Percentiles rank a stretch among this genome's conserved stretches.
Conservation (phyloP, 2,329 filamentous ascomycete genomes). For the Hypomyces perniciosus region DNA sequence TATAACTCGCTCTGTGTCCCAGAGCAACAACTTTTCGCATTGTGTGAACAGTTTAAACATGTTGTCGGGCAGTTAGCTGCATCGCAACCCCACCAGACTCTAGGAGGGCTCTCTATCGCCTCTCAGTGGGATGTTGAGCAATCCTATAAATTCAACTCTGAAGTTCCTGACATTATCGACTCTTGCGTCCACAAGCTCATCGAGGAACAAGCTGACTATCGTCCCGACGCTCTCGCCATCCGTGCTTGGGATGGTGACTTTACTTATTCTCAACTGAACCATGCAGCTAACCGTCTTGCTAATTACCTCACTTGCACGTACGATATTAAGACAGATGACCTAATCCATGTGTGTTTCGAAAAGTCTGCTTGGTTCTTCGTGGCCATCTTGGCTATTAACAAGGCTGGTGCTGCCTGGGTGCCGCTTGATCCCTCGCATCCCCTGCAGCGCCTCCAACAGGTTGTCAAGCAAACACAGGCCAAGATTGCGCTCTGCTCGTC, state of each 20-base stretch:
- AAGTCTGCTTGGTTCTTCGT: constrained; percentile 18
- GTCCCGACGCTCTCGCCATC: constrained; percentile 1
- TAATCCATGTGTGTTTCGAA: constrained; percentile 13
- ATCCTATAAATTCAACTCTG: not conserved
- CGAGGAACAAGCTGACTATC: not conserved
- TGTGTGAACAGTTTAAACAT: constrained; percentile 3
- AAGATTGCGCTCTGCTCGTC: not conserved
- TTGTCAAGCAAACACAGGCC: not conserved
- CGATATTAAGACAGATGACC: constrained; percentile 18
- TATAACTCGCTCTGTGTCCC: not conserved
- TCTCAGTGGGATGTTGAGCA: not conserved
- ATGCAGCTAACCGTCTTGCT: not conserved
- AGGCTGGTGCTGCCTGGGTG: constrained; percentile 17
- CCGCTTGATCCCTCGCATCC: constrained; percentile 2
- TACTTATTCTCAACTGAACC: constrained; percentile 15
- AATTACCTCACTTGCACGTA: not conserved
- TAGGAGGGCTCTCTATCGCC: not conserved
- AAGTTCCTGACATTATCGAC: not conserved
- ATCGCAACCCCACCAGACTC: too few species aligned
- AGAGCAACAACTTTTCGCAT: not conserved
- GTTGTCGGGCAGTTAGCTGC: not conserved
- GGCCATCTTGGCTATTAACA: constrained; percentile 21
- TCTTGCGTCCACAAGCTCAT: not conserved
- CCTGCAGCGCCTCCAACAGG: not conserved
- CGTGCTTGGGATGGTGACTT: constrained; percentile 16